Base-by-base conservation (phyloP, 495 filamentous ascomycete genomes). In the Lasiosphaeria ovina region DNA sequence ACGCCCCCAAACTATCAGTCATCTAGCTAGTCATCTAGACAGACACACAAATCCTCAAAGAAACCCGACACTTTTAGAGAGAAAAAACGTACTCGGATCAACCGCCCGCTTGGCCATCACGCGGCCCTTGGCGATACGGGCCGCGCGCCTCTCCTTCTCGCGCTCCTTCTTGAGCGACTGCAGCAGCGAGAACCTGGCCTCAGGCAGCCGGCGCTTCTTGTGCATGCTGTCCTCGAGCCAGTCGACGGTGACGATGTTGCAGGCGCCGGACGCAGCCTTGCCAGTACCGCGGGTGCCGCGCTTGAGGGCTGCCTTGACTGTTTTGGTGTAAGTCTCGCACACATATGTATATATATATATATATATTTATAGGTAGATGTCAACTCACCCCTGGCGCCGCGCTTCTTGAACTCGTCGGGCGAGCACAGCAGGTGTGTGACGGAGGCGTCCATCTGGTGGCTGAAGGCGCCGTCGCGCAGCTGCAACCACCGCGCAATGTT, bases 81-180 rank as follows among this genome's bases (percentile, higher is more conserved):
- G 24, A 24, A 17, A 31, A 38, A 33, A 66, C 69, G 62, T 60
- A 73, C 74, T 68, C n/a, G 65, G 42, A 53, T 78, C 71, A 12
- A 79, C 68, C 42, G 57, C 64, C 40, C 54, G 69, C 51, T 77
- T 71, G 48, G 77, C 66, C 62, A 82, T 74, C 54, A 79, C 76
- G 16, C 83, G 63, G 1, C 66, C 68, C 57, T 57, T 64, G 3
- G 51, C 9, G 8, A 58, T 9, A 48, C 40, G 61, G 79, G 74
- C 42, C 77, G 81, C 67, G 78, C 72, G 61, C 74, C 78, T 81
- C 59, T 84, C 78, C 38, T 59, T 53, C 40, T 64, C 50, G 1
- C 55, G 61, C 50, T 69, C 42, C 45, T 54, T 60, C 51, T 60
- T 55, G 35, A 66, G 54, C 31, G 49, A 51, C 1, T 57, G 44